Percentiles rank a stretch among this genome's conserved stretches.
phyloP scores from a whole-genome alignment of 2,329 filamentous ascomycete species.

The Ophiocordyceps camponoti-saundersi region DNA sequence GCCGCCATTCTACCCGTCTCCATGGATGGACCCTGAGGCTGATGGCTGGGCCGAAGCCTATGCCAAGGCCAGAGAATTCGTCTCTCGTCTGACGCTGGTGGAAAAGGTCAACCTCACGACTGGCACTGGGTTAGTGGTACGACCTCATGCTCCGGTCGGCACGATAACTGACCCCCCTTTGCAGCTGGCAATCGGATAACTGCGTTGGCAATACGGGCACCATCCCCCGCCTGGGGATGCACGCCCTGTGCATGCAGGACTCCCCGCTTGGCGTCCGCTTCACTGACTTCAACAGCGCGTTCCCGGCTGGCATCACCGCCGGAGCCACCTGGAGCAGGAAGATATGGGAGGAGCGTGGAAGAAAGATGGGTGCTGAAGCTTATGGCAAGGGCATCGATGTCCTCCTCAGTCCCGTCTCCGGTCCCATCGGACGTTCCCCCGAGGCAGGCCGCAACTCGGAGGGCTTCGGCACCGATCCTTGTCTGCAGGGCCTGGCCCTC shows the following conservation, averaged over 20 bases:
- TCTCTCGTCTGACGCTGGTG: slow-evolving; percentile 63
- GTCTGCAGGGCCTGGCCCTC: slow-evolving; percentile 55
- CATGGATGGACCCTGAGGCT: slow-evolving; percentile 64
- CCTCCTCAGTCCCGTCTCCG: slow-evolving; percentile 35
- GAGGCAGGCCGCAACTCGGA: slow-evolving; percentile 45
- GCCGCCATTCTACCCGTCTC: slow-evolving; percentile 62
- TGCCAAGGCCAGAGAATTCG: slow-evolving; percentile 57
- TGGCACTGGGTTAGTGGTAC: slow-evolving; percentile 54
- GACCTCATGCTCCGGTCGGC: not conserved
- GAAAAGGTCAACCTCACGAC: slow-evolving; percentile 96
- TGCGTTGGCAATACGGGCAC: slow-evolving; percentile 66
- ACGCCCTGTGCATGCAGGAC: slow-evolving; percentile 72
- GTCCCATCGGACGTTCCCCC: slow-evolving; percentile 28
- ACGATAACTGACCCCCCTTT: not conserved
- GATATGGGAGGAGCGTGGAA: slow-evolving; percentile 39
- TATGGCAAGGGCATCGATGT: slow-evolving; percentile 63
- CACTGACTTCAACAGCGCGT: slow-evolving; percentile 66
- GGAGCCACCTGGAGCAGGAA: slow-evolving; percentile 69
- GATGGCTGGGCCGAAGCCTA: slow-evolving; percentile 63
- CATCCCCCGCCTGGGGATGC: slow-evolving; percentile 52
- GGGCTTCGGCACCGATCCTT: slow-evolving; percentile 53
- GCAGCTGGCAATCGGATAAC: slow-evolving; percentile 35
- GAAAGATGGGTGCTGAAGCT: slow-evolving; percentile 41
- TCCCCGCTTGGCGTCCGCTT: slow-evolving; percentile 66
- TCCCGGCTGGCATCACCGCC: slow-evolving; percentile 60